Evolutionary conservation across 2,329 filamentous ascomycete species (phyloP).

Genomic region (Phialophora verrucosa): DNA sequence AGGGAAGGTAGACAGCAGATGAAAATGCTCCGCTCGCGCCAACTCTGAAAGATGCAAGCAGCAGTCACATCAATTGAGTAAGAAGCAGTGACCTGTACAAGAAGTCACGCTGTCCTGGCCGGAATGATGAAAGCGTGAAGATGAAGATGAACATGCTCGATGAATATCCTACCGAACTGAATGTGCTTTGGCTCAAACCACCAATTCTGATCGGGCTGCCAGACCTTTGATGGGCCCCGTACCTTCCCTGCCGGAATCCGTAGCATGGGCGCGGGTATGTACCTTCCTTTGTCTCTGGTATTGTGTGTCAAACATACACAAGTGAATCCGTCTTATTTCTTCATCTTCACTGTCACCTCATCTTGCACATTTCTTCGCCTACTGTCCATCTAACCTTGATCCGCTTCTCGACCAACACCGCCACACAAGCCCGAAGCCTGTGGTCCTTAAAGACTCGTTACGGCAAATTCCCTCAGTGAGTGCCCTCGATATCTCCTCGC

Average conservation of each 20-base stretch:
- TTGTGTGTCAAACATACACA: not conserved
- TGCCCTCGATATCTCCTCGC: not conserved
- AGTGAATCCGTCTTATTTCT: constrained; percentile 4
- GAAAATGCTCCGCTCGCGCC: not conserved
- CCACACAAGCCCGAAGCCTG: not conserved
- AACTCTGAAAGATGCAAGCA: not conserved
- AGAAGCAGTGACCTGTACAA: not conserved
- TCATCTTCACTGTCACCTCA: constrained; percentile 2
- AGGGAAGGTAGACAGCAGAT: not conserved
- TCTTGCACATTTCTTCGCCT: not conserved
- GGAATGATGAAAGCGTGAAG: not conserved
- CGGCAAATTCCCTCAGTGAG: not conserved
- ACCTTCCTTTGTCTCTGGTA: constrained; percentile 10
- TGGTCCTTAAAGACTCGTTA: not conserved
- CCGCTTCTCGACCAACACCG: not conserved
- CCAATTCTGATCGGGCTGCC: not conserved
- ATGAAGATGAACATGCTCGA: not conserved
- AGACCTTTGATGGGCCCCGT: not conserved
- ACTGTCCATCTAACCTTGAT: not conserved
- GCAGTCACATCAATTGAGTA: not conserved
- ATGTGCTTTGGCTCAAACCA: not conserved
- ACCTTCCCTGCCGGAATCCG: not conserved
- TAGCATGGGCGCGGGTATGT: not conserved
- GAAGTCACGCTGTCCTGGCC: not conserved
- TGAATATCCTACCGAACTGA: not conserved